Evolutionary conservation across 306 rosid genomes (phyloP).

Genomic region (Leucaena leucocephala): DNA sequence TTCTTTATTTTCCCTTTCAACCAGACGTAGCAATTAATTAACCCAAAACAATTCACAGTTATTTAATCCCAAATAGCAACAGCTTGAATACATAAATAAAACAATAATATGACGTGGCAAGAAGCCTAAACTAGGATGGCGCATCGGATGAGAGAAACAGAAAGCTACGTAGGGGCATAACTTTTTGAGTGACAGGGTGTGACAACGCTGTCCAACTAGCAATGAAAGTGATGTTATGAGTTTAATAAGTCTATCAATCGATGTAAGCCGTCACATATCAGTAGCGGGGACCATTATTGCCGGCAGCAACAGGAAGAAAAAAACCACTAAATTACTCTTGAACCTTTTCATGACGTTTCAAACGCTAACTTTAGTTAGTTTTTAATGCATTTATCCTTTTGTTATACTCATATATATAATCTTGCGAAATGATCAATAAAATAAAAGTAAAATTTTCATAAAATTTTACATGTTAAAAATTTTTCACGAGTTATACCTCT

Average conservation of each 20-base stretch:
- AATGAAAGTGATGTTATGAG: not conserved
- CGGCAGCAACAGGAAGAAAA: not conserved
- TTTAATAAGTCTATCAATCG: not conserved
- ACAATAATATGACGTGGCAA: not conserved
- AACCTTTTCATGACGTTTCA: not conserved
- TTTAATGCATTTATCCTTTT: not conserved
- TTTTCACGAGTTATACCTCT: not conserved
- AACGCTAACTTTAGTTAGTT: not conserved
- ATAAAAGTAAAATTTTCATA: not conserved
- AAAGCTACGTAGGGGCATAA: not conserved
- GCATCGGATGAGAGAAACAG: not conserved
- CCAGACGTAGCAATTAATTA: not conserved
- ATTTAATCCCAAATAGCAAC: not conserved
- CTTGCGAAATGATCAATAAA: too few species aligned
- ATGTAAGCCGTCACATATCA: not conserved
- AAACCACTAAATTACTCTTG: too few species aligned
- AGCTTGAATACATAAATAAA: not conserved
- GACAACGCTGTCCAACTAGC: not conserved
- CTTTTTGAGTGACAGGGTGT: not conserved
- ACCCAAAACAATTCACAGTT: not conserved
- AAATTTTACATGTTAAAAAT: not conserved
- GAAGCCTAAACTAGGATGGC: not conserved
- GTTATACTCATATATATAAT: not conserved
- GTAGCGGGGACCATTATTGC: not conserved
- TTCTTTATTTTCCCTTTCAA: not conserved